Base-by-base conservation (phyloP, 208 protist genomes). In the Wallacemonas sp. region DNA sequence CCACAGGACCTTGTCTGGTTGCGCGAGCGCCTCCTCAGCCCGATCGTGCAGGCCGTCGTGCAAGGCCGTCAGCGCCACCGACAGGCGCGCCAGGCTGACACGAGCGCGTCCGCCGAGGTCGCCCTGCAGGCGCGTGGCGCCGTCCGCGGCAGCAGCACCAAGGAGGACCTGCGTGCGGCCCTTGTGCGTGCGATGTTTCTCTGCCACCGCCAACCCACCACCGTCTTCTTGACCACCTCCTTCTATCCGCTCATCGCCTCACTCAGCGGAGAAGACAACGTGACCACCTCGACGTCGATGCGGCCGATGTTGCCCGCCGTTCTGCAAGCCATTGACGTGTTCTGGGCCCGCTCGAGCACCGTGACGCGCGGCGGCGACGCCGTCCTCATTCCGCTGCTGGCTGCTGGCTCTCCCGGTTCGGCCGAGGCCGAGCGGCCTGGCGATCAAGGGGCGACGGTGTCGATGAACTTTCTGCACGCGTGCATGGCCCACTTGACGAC, bases 391-490 rank as follows among this genome's bases (percentile, higher is more conserved):
- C 7, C 48, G n/a, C n/a, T n/a, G n/a, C n/a, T n/a, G n/a, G n/a
- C n/a, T n/a, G n/a, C n/a, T n/a, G n/a, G n/a, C n/a, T n/a, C n/a
- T n/a, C n/a, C n/a, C n/a, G n/a, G n/a, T n/a, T n/a, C n/a, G n/a
- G n/a, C n/a, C n/a, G n/a, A n/a, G n/a, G n/a, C n/a, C n/a, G n/a
- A n/a, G n/a, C n/a, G n/a, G n/a, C n/a, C n/a, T n/a, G n/a, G n/a
- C n/a, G n/a, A n/a, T n/a, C n/a, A n/a, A n/a, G n/a, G n/a, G n/a
- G n/a, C n/a, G 18, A 18, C 20, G 5, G 44, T 49, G 0, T 16
- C 10, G 31, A 59, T 59, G 52, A 59, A 59, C 52, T 59, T 59
- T 25, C 16, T 59, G 29, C 16, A 33, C 52, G 52, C 52, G n/a
- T 59, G 52, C n/a, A 25, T 59, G 31, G 52, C 52, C 14, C 52